Evolutionary conservation across 441 rosid genomes (phyloP).

Genomic region (Erodium texanum): DNA sequence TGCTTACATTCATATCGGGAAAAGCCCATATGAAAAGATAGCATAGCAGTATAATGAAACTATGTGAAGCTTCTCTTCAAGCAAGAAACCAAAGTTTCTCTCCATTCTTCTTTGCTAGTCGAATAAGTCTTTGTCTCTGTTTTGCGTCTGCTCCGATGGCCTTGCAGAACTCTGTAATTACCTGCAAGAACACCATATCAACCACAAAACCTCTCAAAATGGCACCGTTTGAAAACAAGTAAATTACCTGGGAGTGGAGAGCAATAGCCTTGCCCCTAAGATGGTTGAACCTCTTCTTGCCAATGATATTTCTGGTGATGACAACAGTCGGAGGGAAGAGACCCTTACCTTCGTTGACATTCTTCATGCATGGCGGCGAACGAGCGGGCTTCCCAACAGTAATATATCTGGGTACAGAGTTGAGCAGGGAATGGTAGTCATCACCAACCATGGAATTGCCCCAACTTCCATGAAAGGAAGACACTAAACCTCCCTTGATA

Average conservation of each 20-base stretch:
- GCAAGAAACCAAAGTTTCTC: constrained; percentile 91
- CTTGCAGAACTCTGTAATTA: constrained; percentile 88
- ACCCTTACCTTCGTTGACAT: constrained; percentile 90
- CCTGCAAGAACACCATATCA: constrained; percentile 30
- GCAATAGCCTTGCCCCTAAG: constrained; percentile 96
- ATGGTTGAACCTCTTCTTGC: constrained; percentile 86
- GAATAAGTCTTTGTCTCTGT: constrained; percentile 87
- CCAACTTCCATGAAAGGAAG: constrained; percentile 49
- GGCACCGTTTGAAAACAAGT: no score
- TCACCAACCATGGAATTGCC: constrained; percentile 45
- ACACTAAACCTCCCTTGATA: constrained; percentile 35
- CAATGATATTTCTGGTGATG: constrained; percentile 54
- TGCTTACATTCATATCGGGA: background rate
- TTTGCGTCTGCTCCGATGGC: constrained; percentile 90
- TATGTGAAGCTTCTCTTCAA: constrained; percentile 22
- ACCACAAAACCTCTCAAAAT: no score
- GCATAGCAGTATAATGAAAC: constrained; percentile 9
- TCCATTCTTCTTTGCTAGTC: constrained; percentile 92
- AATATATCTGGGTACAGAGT: constrained; percentile 31
- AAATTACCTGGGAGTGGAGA: constrained; percentile 70
- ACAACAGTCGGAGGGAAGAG: constrained; percentile 75
- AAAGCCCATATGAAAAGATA: constrained; percentile 14
- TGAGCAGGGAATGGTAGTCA: constrained; percentile 32
- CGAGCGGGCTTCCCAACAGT: constrained; percentile 40
- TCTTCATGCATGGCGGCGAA: constrained; percentile 63